These are phyloP conservation scores for Spathaspora hagerdaliae DNA, from an alignment of 805 yeast species.

Conservation along the genomic window DNA sequence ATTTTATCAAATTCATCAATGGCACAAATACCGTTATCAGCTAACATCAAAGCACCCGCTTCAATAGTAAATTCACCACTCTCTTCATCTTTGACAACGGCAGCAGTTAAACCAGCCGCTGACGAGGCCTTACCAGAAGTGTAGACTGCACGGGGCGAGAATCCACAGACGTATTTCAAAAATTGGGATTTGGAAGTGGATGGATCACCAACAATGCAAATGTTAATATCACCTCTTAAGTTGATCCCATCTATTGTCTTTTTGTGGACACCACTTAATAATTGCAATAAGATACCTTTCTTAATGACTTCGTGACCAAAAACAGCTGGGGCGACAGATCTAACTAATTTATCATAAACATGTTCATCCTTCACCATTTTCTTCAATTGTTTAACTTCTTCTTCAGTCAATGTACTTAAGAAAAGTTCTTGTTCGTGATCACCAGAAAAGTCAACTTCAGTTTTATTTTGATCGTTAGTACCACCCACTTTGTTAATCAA, in stretches of 20 bases:
- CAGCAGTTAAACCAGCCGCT: slow-evolving; percentile 98
- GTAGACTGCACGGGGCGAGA: slow-evolving; percentile 91
- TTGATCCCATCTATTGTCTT: slow-evolving; percentile 90
- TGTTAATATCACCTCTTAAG: slow-evolving; percentile 93
- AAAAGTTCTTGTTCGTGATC: slow-evolving; percentile 78
- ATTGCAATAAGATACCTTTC: slow-evolving; percentile 84
- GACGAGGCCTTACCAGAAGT: slow-evolving; percentile 98
- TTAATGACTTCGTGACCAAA: slow-evolving; percentile 94
- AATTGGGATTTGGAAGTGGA: slow-evolving; percentile 96
- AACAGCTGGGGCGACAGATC: slow-evolving; percentile 92
- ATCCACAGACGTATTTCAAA: slow-evolving; percentile 84
- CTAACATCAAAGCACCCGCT: slow-evolving; percentile 98
- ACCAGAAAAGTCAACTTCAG: slow-evolving; percentile 16
- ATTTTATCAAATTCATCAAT: slow-evolving; percentile 98
- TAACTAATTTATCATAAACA: slow-evolving; percentile 77
- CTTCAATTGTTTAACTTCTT: slow-evolving; percentile 80
- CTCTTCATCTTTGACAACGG: slow-evolving; percentile 95
- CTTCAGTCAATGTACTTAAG: slow-evolving; percentile 69
- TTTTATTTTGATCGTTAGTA: slow-evolving; percentile 10
- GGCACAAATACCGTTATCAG: slow-evolving; percentile 97
- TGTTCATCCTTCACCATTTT: slow-evolving; percentile 89
- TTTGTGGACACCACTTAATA: slow-evolving; percentile 95
- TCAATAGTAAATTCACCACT: slow-evolving; percentile 96
- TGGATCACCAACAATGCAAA: slow-evolving; percentile 97
- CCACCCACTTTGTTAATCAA: slow-evolving; percentile 31